These are phyloP conservation scores for Aureobasidium lini DNA, from an alignment of 2,329 filamentous ascomycete genomes.

Conservation along the genomic window DNA sequence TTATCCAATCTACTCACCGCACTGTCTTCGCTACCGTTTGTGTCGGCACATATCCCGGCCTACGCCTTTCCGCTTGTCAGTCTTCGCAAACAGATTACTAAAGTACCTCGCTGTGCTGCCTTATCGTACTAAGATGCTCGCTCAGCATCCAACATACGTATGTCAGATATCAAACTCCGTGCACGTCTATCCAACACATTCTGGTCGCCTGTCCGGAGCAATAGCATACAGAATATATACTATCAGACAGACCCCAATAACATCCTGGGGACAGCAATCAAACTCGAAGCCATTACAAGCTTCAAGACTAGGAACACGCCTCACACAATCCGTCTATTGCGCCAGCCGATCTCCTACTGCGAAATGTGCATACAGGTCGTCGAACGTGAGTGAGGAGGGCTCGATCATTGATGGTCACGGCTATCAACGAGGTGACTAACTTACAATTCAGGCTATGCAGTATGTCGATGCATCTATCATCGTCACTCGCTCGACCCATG, in stretches of 20 bases:
- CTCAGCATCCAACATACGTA: neutral
- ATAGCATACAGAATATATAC: neutral
- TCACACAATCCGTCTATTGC: neutral
- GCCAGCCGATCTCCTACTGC: neutral
- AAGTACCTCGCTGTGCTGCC: neutral
- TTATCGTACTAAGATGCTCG: neutral
- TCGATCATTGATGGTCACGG: too few species aligned
- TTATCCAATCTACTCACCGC: neutral
- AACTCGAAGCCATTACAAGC: neutral
- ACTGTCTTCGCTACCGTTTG: neutral
- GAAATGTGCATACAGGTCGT: constrained; percentile 80
- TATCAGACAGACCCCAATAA: neutral
- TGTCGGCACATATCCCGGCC: neutral
- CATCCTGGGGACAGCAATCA: neutral
- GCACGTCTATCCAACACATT: neutral
- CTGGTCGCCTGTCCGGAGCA: neutral
- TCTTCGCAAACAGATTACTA: neutral
- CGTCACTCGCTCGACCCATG: constrained; percentile 81
- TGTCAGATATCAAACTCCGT: neutral
- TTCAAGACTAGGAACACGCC: neutral
- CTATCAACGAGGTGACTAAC: too few species aligned
- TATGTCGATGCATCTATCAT: constrained; percentile 83
- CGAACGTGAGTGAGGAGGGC: constrained; percentile 45
- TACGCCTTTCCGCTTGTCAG: neutral
- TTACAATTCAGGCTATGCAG: constrained; percentile 50